A percentile compares a stretch with the other conserved stretches of the same genome.
Conservation (phyloP, 805 yeast genomes). For the Kodamaea neixiangensis region DNA sequence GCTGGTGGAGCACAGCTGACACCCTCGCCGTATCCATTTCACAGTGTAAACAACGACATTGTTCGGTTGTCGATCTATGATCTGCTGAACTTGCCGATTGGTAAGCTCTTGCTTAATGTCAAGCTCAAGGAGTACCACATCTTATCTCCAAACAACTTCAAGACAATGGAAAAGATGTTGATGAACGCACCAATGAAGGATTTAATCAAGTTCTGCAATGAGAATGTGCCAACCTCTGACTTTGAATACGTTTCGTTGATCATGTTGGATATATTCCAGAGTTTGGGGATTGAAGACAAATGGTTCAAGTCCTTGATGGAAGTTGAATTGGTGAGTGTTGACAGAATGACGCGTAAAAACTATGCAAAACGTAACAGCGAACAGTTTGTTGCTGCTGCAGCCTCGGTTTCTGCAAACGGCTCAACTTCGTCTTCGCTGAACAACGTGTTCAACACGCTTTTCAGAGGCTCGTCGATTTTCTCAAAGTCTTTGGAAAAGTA, state of each 20-base stretch:
- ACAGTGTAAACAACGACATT: conserved; percentile 29
- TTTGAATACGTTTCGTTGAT: conserved; percentile 59
- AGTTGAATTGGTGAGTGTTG: conserved; percentile 57
- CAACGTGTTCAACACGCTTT: conserved; percentile 45
- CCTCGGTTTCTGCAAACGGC: conserved; percentile 11
- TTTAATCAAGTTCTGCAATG: conserved; percentile 50
- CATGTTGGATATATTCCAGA: conserved; percentile 72
- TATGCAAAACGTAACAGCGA: conserved; percentile 19
- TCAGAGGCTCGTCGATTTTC: conserved; percentile 82
- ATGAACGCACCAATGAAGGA: conserved; percentile 52
- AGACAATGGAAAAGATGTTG: conserved; percentile 63
- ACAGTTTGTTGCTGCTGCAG: not conserved
- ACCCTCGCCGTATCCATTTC: conserved; percentile 4
- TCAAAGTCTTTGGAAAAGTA: conserved; percentile 80
- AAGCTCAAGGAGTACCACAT: conserved; percentile 55
- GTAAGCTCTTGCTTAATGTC: conserved; percentile 56
- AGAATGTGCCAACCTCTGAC: conserved; percentile 38
- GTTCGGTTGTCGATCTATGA: conserved; percentile 50
- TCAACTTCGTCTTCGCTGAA: conserved; percentile 21
- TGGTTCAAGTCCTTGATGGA: conserved; percentile 76
- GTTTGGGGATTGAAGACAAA: conserved; percentile 62
- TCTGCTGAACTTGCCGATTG: conserved; percentile 48
- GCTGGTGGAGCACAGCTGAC: conserved; percentile 9
- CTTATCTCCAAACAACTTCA: conserved; percentile 60
- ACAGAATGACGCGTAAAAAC: conserved; percentile 44